Percentiles rank a stretch among this genome's conserved stretches.
Conservation (phyloP, 2,329 filamentous ascomycete species). For the Diaporthe destruens region DNA sequence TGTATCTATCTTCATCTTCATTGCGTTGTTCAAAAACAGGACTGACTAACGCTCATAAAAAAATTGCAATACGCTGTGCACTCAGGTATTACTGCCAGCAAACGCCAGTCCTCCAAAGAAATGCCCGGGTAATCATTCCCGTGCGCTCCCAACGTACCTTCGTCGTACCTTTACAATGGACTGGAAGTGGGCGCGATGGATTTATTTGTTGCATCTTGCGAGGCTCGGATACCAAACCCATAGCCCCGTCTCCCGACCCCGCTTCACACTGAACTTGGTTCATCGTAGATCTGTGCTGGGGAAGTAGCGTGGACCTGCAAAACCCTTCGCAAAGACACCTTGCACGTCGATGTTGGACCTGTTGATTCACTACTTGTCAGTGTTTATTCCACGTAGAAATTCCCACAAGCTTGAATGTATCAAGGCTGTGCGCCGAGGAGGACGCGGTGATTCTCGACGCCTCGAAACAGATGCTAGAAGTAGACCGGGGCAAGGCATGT, state of each 20-base stretch:
- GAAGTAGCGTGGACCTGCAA: conserved; percentile 87
- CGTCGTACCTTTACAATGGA: background rate
- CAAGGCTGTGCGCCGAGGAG: too few relatives aligned
- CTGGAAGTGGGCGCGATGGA: background rate
- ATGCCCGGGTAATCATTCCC: background rate
- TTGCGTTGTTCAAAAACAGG: background rate
- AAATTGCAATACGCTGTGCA: conserved; percentile 7
- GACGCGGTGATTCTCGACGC: too few relatives aligned
- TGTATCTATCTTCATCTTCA: background rate
- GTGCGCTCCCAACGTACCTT: background rate
- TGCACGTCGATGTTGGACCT: conserved; percentile 80
- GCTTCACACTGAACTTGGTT: conserved; percentile 38
- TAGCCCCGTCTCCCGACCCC: background rate
- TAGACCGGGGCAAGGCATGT: conserved; percentile 45
- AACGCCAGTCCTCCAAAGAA: conserved; percentile 3
- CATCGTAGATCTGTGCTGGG: conserved; percentile 74
- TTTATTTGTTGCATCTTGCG: background rate
- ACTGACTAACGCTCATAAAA: background rate
- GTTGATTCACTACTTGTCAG: conserved; percentile 58
- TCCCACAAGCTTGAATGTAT: background rate
- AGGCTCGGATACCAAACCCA: too few relatives aligned
- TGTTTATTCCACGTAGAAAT: background rate
- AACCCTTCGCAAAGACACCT: conserved; percentile 85
- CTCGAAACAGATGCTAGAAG: background rate
- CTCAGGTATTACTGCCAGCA: conserved; percentile 7